Evolutionary conservation across 2,329 filamentous ascomycete species (phyloP).

Genomic region (Cadophora luteo-olivacea): DNA sequence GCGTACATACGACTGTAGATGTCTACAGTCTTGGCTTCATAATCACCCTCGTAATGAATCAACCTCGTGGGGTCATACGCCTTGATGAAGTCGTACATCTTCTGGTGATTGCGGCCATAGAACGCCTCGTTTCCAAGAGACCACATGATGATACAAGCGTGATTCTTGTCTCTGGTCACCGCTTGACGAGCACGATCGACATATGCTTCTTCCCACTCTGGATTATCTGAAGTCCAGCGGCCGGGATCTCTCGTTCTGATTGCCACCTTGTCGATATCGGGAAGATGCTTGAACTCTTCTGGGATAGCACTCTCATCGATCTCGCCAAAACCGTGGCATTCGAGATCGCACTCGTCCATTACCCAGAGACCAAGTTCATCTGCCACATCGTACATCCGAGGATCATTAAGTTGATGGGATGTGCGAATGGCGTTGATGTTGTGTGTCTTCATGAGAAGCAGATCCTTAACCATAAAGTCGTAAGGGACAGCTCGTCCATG

Average conservation of each 20-base stretch:
- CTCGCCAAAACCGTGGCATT: constrained; percentile 58
- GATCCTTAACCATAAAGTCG: constrained; percentile 57
- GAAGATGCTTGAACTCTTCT: constrained; percentile 46
- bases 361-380: constrained; percentile 70
- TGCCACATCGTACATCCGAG: constrained; percentile 64
- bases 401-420: constrained; percentile 70
- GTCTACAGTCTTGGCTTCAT: constrained; percentile 57
- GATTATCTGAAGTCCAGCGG: constrained; percentile 56
- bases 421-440: constrained; percentile 75
- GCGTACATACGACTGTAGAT: constrained; percentile 64
- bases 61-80: constrained; percentile 56
- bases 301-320: constrained; percentile 42
- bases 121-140: constrained; percentile 65
- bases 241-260: constrained; percentile 55
- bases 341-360: constrained; percentile 62
- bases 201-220: constrained; percentile 58
- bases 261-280: constrained; percentile 54
- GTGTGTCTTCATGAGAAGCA: constrained; percentile 60
- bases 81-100: constrained; percentile 62
- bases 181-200: constrained; percentile 62
- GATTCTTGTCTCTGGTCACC: constrained; percentile 61
- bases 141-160: constrained; percentile 63
- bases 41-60: constrained; percentile 64
- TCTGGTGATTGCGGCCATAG: constrained; percentile 60
- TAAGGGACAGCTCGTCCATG: constrained; percentile 59